phyloP scores from a whole-genome alignment of 2,329 filamentous ascomycete genomes.

The Cladorrhinum sp. region DNA sequence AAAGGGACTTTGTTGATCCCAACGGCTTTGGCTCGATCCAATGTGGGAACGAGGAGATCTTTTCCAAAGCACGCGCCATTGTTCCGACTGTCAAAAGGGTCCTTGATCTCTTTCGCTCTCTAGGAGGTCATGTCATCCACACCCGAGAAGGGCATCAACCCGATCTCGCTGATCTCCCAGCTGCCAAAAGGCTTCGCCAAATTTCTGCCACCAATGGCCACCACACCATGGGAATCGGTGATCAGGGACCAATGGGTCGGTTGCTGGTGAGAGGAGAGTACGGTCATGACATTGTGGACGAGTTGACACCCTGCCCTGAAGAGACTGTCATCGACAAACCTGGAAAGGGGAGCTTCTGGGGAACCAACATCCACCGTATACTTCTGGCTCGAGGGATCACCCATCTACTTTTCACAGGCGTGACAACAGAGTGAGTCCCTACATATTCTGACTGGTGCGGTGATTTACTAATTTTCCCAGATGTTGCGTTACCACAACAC shows the following conservation, averaged over 20 bases:
- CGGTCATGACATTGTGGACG: constrained; percentile 54
- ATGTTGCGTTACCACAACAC: constrained; percentile 53
- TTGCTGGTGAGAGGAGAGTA: constrained; percentile 52
- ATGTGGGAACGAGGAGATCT: constrained; percentile 38
- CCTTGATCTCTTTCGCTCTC: constrained; percentile 39
- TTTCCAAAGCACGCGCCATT: constrained; percentile 39
- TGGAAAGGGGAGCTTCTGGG: constrained; percentile 58
- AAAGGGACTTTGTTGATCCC: constrained; percentile 48
- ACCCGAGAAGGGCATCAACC: constrained; percentile 52
- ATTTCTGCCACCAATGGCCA: constrained; percentile 41
- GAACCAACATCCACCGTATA: constrained; percentile 50
- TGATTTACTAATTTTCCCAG: background rate
- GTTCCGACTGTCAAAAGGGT: constrained; percentile 42
- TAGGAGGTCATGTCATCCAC: constrained; percentile 44
- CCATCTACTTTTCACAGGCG: constrained; percentile 55
- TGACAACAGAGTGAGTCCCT: constrained; percentile 49
- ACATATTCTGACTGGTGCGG: background rate
- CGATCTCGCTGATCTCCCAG: constrained; percentile 51
- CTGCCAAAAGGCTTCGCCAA: constrained; percentile 49
- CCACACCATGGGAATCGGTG: constrained; percentile 45
- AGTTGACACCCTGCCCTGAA: constrained; percentile 47
- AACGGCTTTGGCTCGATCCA: constrained; percentile 49
- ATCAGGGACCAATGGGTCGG: constrained; percentile 51
- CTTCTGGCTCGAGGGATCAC: constrained; percentile 55
- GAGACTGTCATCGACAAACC: constrained; percentile 57